Evolutionary conservation across 805 yeast genomes (phyloP).

Genomic region (Candida ulmi): DNA sequence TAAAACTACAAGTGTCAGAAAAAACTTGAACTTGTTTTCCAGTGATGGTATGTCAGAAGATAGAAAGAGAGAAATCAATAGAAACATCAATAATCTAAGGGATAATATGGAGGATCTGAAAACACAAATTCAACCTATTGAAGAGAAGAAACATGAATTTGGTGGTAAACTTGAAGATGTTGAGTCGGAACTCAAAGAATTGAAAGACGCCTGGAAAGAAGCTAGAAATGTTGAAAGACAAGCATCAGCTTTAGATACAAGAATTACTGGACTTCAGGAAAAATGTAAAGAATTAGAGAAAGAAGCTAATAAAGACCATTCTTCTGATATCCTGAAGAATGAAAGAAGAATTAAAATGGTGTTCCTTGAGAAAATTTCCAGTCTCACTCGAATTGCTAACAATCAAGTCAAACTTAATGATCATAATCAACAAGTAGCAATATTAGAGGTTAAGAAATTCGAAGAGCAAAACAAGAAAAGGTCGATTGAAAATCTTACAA

Average conservation of each 20-base stretch:
- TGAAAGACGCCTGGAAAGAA: slow-evolving; percentile 5
- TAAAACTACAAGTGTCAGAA: slow-evolving; percentile 10
- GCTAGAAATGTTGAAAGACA: slow-evolving; percentile 10
- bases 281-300: slow-evolving; percentile 28
- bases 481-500: slow-evolving; percentile 26
- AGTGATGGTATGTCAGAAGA: slow-evolving; percentile 19
- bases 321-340: slow-evolving; percentile 29
- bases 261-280: slow-evolving; percentile 24
- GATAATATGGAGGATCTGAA: slow-evolving; percentile 12
- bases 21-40: slow-evolving; percentile 8
- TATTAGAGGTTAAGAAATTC: slow-evolving; percentile 24
- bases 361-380: slow-evolving; percentile 18
- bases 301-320: slow-evolving; percentile 37
- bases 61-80: slow-evolving; percentile 7
- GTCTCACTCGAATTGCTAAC: slow-evolving; percentile 17
- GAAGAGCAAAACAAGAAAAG: slow-evolving; percentile 35
- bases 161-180: not conserved
- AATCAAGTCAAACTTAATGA: slow-evolving; percentile 22
- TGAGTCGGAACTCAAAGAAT: not conserved
- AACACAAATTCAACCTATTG: slow-evolving; percentile 7
- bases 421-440: slow-evolving; percentile 20
- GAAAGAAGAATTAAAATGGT: slow-evolving; percentile 23
- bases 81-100: not conserved
- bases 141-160: slow-evolving; percentile 1
- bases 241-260: slow-evolving; percentile 19